Base-by-base conservation (phyloP, 2,329 filamentous ascomycete genomes). In the Didymella keratinophila region DNA sequence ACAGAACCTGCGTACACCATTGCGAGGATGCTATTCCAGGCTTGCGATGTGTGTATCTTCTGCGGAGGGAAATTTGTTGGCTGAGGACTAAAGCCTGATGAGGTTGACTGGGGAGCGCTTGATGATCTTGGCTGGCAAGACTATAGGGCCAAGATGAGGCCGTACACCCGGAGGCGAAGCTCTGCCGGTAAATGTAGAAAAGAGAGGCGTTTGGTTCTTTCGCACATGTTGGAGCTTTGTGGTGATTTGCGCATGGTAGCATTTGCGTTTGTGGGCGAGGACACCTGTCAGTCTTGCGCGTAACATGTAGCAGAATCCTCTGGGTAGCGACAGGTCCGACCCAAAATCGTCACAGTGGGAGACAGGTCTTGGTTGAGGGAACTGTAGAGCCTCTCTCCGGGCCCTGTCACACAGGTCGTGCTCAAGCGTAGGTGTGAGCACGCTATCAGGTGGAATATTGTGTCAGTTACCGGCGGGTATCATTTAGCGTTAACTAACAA, bases 21-120 rank as follows among this genome's bases (percentile, higher is more conserved):
- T 27, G 68, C 71, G 8, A 63, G 67, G 14, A 57, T 76, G 12
- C 46, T 78, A 2, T 76, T 76, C 39, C 56, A 68, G 12, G 71
- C 70, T 27, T 77, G 75, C 56, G 74, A 78, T 66, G 71, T 67
- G 32, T 78, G 75, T 50, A 67, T 76, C 18, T 77, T 76, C 56
- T 78, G 75, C 52, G 74, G 75, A 1, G 74, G 74, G 2, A 77
- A 76, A 34, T 78, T 70, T 45, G 57, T 70, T 3, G 72, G 69
- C 27, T 74, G 34, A 56, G 25, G 18, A 12, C n/a, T n/a, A 32
- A 32, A 2, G 30, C 12, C 30, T 16, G 27, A 36, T 14, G 34
- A 14, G 12, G 14, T 36, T 16, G 34, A 36, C 34, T 8, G 16
- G n/a, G 14, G 34, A 36, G 16, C 16, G 16, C 34, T 36, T 6